Conservation (phyloP, 352 stramenopile species). For the Paralagenidium karlingii region DNA sequence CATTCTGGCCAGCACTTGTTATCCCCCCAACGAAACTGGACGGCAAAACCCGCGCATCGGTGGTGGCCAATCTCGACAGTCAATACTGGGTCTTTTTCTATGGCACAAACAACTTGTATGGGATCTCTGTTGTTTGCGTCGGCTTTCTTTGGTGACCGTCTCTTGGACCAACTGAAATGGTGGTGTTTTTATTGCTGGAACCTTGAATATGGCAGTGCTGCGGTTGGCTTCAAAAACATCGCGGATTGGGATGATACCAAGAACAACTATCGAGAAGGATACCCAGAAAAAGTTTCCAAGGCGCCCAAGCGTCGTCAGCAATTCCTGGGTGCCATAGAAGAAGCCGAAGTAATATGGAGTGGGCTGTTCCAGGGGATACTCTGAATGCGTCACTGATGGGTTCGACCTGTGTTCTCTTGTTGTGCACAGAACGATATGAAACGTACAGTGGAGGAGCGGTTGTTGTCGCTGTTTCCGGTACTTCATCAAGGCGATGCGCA, state of each 20-base stretch:
- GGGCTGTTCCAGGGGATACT: neutral
- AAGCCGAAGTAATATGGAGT: constrained; percentile 28
- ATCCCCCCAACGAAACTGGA: constrained; percentile 39
- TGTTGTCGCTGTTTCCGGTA: constrained; percentile 3
- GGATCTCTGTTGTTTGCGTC: neutral
- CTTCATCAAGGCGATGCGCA: neutral
- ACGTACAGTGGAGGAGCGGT: neutral
- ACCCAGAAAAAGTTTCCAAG: constrained; percentile 56
- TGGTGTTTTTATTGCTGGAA: constrained; percentile 1
- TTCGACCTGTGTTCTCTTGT: no score
- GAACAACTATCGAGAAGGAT: constrained; percentile 41
- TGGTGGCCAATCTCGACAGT: constrained; percentile 41
- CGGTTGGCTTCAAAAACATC: constrained; percentile 48
- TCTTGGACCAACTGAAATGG: neutral
- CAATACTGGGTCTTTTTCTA: constrained; percentile 77
- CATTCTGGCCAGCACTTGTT: constrained; percentile 72
- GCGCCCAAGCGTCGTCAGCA: constrained; percentile 49
- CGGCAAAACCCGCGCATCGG: constrained; percentile 22
- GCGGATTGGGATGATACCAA: constrained; percentile 63
- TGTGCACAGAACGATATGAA: neutral
- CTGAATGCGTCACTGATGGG: neutral
- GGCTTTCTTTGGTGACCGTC: neutral
- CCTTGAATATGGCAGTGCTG: constrained; percentile 13
- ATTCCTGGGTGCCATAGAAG: constrained; percentile 54
- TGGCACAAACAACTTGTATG: constrained; percentile 61